Conservation (phyloP, 139 green algal genomes). For the Chlamydomonas sp. region DNA sequence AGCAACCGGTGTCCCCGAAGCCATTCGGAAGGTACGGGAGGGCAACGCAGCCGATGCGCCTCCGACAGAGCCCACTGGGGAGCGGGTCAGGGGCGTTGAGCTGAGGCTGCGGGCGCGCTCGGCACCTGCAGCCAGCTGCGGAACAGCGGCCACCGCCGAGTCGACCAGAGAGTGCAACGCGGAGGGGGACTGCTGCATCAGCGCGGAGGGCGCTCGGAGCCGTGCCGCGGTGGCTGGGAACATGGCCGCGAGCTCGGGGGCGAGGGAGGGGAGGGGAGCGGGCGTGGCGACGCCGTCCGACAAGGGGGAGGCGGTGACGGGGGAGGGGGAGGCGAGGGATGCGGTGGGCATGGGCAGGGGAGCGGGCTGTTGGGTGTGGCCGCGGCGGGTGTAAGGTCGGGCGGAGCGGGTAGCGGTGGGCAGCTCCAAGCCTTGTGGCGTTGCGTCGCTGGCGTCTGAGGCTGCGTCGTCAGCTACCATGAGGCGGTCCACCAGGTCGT, state of each 20-base stretch:
- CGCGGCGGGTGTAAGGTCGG: neutral
- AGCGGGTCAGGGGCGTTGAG: neutral
- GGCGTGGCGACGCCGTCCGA: neutral
- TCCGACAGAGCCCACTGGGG: neutral
- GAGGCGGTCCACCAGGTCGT: constrained; percentile 29
- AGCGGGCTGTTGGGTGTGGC: too few relatives aligned
- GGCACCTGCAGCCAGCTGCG: neutral
- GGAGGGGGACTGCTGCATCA: constrained; percentile 12
- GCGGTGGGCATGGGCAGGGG: neutral
- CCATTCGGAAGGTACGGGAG: too few relatives aligned
- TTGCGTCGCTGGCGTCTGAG: neutral
- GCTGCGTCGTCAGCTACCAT: neutral
- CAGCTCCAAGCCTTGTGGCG: too few relatives aligned
- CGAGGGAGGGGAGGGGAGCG: neutral
- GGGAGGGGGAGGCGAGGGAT: neutral
- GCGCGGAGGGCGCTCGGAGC: neutral
- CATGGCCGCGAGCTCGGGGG: constrained; percentile 25
- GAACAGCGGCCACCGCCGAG: constrained; percentile 1
- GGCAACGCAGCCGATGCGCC: neutral
- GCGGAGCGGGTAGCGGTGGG: neutral
- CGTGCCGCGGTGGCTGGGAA: constrained; percentile 31
- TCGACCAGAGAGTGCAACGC: neutral
- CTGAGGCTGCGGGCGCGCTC: neutral
- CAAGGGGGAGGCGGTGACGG: neutral
- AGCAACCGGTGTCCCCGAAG: too few relatives aligned